Percentiles rank a stretch among this genome's conserved stretches.
Conservation (phyloP, 2,329 filamentous ascomycete genomes). For the Xylaria sp. region DNA sequence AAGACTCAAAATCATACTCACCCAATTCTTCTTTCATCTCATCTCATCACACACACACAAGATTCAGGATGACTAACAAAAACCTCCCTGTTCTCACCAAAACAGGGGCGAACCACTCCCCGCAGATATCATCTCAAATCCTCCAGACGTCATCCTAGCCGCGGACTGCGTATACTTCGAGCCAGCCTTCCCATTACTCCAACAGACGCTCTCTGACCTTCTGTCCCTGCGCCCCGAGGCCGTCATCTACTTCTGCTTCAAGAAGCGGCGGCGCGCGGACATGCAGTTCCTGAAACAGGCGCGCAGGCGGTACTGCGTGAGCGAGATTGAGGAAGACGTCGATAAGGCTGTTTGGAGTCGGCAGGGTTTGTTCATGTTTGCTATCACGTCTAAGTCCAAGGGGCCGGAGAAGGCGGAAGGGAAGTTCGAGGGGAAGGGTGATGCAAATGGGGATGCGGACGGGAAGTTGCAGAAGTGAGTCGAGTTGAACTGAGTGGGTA, state of each 20-base stretch:
- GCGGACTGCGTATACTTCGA: conserved; percentile 98
- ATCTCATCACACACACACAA: background rate
- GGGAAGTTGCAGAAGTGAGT: too few species aligned
- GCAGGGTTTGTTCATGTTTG: conserved; percentile 65
- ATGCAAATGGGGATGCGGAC: too few species aligned
- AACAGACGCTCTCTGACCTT: conserved; percentile 77
- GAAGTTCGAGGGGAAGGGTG: background rate
- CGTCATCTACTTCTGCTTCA: conserved; percentile 85
- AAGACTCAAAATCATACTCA: too few species aligned
- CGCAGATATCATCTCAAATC: conserved; percentile 56
- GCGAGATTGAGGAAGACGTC: conserved; percentile 66
- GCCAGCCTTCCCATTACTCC: conserved; percentile 86
- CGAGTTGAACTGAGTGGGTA: too few species aligned
- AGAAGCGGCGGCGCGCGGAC: conserved; percentile 84
- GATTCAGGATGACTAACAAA: too few species aligned
- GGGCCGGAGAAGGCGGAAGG: conserved; percentile 5
- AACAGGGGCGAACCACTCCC: conserved; percentile 66
- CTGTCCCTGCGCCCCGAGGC: conserved; percentile 72
- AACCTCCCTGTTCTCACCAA: background rate
- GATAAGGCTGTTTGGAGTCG: conserved; percentile 63
- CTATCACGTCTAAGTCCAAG: conserved; percentile 46
- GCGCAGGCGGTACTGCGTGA: conserved; percentile 68
- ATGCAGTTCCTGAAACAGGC: conserved; percentile 75
- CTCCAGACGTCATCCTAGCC: conserved; percentile 84
- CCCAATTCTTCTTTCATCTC: conserved; percentile 19